A percentile compares a stretch with the other conserved stretches of the same genome.
phyloP scores from a whole-genome alignment of 768 basidiomycete genomes.

The Hericium coralloides region DNA sequence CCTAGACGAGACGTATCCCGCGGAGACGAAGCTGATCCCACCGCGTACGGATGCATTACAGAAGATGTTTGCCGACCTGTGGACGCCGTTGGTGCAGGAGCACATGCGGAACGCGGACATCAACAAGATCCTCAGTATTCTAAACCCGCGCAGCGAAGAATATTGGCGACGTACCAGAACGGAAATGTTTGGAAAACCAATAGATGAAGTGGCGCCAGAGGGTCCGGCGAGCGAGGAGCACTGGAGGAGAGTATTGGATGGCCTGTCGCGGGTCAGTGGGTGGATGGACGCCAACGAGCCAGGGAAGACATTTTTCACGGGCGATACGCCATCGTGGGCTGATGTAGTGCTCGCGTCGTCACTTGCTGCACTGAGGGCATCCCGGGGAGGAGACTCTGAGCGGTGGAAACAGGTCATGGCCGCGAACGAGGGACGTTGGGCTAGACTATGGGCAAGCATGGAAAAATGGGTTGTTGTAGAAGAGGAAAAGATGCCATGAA shows the following conservation, averaged over 20 bases:
- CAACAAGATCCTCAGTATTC: neutral
- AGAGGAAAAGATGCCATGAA: too few relatives aligned
- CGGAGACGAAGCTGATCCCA: neutral
- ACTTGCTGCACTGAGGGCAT: too few relatives aligned
- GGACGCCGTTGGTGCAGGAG: neutral
- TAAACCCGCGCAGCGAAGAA: neutral
- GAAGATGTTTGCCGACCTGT: neutral
- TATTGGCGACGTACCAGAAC: neutral
- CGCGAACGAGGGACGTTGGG: too few relatives aligned
- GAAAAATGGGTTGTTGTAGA: too few relatives aligned
- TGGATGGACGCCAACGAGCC: neutral
- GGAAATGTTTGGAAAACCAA: neutral
- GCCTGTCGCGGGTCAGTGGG: neutral
- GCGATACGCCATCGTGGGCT: neutral
- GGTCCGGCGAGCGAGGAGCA: neutral
- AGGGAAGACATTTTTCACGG: neutral
- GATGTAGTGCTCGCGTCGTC: neutral
- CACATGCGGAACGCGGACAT: neutral
- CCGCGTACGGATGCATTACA: neutral
- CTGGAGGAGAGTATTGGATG: neutral
- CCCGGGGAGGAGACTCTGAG: too few relatives aligned
- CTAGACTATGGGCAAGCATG: too few relatives aligned
- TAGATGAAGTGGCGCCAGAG: neutral
- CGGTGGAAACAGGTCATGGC: too few relatives aligned
- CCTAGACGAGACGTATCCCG: slow-evolving; percentile 40